A percentile compares a stretch with the other conserved stretches of the same genome.
phyloP scores from a whole-genome alignment of 129 eudicot species.

The Ambrosia artemisiifolia region DNA sequence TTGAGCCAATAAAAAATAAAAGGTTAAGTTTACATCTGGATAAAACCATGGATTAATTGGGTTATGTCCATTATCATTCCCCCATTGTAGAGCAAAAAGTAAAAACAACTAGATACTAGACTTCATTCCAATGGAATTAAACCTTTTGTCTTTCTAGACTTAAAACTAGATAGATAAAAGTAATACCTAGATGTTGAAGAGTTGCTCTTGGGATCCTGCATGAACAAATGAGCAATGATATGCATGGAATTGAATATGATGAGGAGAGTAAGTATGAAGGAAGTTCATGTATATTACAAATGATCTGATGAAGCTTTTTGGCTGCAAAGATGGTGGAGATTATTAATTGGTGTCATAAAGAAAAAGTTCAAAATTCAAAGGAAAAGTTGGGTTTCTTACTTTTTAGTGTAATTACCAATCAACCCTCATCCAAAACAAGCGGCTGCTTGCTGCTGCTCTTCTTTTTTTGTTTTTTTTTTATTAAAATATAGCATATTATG shows the following conservation, averaged over 20 bases:
- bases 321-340: constrained; percentile 22
- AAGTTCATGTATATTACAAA: constrained; percentile 45
- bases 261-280: constrained; percentile 25
- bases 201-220: constrained; percentile 79
- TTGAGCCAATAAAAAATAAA: too few relatives aligned
- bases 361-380: constrained; percentile 40
- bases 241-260: constrained; percentile 34
- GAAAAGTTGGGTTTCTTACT: constrained; percentile 36
- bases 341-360: constrained; percentile 42
- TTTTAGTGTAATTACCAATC: constrained; percentile 28
- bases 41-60: too few relatives aligned
- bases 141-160: neutral
- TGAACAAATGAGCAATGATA: constrained; percentile 54
- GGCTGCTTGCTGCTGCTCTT: too few relatives aligned
- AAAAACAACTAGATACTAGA: too few relatives aligned
- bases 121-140: neutral
- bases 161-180: neutral
- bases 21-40: too few relatives aligned
- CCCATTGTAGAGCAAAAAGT: too few relatives aligned
- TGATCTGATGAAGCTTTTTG: constrained; percentile 30
- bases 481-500: neutral
- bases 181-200: constrained; percentile 45
- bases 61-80: too few relatives aligned
- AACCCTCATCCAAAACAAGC: constrained; percentile 3
- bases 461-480: neutral